These are phyloP conservation scores for Hypericum perforatum DNA, from an alignment of 345 rosid species.

Conservation along the genomic window DNA sequence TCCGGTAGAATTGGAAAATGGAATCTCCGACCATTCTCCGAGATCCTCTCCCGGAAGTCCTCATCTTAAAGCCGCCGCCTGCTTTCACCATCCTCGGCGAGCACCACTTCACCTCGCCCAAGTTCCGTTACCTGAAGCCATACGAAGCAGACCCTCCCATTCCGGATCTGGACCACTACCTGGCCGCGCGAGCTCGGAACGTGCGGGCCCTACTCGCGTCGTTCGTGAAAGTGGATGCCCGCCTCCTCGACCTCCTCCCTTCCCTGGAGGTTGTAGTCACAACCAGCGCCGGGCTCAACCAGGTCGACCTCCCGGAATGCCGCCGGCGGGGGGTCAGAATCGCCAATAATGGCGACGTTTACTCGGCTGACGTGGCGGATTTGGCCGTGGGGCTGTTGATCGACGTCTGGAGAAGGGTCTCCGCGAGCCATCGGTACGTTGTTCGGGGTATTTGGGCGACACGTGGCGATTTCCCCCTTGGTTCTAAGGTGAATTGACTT, in stretches of 20 bases:
- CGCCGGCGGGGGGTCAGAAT: constrained; percentile 40
- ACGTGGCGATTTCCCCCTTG: constrained; percentile 32
- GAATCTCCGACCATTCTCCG: neutral
- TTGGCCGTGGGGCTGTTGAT: constrained; percentile 46
- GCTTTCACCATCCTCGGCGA: constrained; percentile 4
- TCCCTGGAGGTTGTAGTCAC: constrained; percentile 30
- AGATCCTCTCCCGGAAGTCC: constrained; percentile 10
- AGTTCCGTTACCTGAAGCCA: constrained; percentile 12
- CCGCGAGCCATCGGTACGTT: constrained; percentile 22
- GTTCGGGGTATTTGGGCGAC: constrained; percentile 32
- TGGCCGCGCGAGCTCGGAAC: constrained; percentile 2
- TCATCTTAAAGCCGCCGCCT: constrained; percentile 7
- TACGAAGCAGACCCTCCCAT: constrained; percentile 18
- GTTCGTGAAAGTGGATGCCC: constrained; percentile 4
- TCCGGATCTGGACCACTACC: constrained; percentile 1
- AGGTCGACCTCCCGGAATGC: constrained; percentile 47
- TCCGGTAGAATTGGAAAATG: neutral
- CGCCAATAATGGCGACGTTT: constrained; percentile 33
- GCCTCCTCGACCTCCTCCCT: too few relatives aligned
- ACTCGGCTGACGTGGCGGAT: constrained; percentile 50
- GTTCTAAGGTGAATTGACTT: constrained; percentile 29
- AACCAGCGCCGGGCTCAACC: constrained; percentile 43
- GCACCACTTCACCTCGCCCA: constrained; percentile 7
- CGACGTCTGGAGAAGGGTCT: constrained; percentile 41
- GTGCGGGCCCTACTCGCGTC: constrained; percentile 12